Percentiles rank a stretch among this genome's conserved stretches.
Conservation (phyloP, 441 rosid genomes). For the Erodium moschatum region DNA sequence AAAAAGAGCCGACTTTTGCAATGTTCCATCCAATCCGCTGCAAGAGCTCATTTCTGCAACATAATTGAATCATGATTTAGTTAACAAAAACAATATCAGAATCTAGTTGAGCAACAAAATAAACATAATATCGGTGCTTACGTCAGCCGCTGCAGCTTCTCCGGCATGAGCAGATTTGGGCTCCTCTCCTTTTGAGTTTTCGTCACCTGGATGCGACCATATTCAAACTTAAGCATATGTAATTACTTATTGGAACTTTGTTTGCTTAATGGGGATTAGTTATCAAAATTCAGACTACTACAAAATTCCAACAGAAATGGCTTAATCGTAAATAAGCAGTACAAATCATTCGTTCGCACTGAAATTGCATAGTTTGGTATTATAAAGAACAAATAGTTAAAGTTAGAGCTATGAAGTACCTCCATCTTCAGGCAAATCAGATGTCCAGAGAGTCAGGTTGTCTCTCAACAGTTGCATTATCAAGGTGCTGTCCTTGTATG, state of each 20-base stretch:
- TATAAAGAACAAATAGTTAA: neutral
- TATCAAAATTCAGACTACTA: no score
- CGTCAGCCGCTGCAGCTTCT: neutral
- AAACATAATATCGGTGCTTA: neutral
- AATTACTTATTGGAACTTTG: no score
- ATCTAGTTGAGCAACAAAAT: conserved; percentile 19
- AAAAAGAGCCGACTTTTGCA: neutral
- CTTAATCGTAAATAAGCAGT: no score
- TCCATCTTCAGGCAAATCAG: conserved; percentile 99
- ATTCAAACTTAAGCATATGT: neutral
- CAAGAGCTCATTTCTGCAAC: neutral
- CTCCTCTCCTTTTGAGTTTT: conserved; percentile 57
- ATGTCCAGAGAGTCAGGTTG: conserved; percentile 97
- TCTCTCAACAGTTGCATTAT: conserved; percentile 98
- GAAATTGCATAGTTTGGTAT: neutral
- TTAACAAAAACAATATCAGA: neutral
- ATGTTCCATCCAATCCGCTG: neutral
- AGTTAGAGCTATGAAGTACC: conserved; percentile 30
- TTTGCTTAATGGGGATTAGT: no score
- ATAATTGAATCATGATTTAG: neutral
- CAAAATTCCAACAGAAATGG: no score
- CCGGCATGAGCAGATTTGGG: conserved; percentile 62
- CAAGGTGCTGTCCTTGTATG: conserved; percentile 95
- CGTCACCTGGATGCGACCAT: conserved; percentile 52
- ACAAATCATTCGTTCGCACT: neutral